A percentile compares a stretch with the other conserved stretches of the same genome.
Evolutionary conservation across 148 eudicot genomes (phyloP).

Genomic region (Silene latifolia): DNA sequence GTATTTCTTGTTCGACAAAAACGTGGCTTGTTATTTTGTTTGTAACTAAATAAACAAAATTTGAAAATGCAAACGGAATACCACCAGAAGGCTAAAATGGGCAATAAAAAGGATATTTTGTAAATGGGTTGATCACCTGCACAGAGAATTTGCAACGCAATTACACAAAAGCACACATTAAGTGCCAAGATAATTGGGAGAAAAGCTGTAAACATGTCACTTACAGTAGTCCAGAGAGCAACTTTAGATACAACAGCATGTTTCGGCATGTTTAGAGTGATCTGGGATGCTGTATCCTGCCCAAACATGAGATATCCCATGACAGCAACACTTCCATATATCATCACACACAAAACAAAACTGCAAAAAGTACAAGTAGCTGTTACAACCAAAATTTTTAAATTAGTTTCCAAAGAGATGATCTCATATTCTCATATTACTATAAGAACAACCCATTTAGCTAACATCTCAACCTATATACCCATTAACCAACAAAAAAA

Average conservation of each 20-base stretch:
- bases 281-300: conserved; percentile 61
- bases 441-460: neutral
- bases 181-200: neutral
- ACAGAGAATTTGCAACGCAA: conserved; percentile 5
- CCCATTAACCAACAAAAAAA: neutral
- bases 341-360: conserved; percentile 55
- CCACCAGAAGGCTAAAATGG: neutral
- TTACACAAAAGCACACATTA: neutral
- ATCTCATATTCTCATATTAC: neutral
- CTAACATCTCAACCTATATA: neutral
- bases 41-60: neutral
- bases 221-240: conserved; percentile 87
- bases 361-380: conserved; percentile 36
- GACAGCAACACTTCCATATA: conserved; percentile 76
- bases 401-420: too few relatives aligned
- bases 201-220: conserved; percentile 19
- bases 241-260: conserved; percentile 51
- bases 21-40: neutral
- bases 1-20: neutral
- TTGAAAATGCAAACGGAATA: neutral
- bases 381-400: too few relatives aligned
- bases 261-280: conserved; percentile 82
- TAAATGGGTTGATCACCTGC: conserved; percentile 71
- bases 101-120: conserved; percentile 58
- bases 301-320: conserved; percentile 93